phyloP scores from a whole-genome alignment of 1,139 yeast genomes.

The Saccharomycopsis hybrid region DNA sequence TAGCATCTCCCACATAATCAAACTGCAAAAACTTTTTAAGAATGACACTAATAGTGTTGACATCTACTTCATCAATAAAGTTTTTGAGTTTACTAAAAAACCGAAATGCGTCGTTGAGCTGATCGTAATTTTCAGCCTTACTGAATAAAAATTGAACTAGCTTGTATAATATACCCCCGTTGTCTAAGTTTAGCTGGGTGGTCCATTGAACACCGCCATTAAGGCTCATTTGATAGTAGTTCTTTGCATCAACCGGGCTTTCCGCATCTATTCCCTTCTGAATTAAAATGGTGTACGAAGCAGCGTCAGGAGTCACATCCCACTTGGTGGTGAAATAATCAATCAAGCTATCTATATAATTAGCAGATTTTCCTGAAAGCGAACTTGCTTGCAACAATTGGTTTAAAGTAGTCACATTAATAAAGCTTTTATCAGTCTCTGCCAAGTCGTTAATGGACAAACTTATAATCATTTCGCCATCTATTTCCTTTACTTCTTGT shows the following conservation, averaged over 20 bases:
- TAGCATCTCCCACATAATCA: conserved; percentile 50
- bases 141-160: conserved; percentile 25
- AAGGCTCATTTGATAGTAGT: conserved; percentile 13
- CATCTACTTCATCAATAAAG: conserved; percentile 35
- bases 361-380: conserved; percentile 8
- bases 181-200: conserved; percentile 41
- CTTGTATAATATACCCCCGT: conserved; percentile 34
- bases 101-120: conserved; percentile 27
- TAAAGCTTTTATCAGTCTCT: background rate
- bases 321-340: conserved; percentile 5
- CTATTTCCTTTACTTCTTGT: background rate
- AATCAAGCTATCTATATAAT: conserved; percentile 8
- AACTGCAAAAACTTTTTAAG: conserved; percentile 41
- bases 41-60: conserved; percentile 42
- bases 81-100: conserved; percentile 32
- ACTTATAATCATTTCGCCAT: conserved; percentile 10
- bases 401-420: conserved; percentile 13
- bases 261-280: background rate
- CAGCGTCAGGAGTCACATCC: background rate
- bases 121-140: conserved; percentile 26
- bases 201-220: conserved; percentile 17
- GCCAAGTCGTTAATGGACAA: background rate
- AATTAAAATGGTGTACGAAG: conserved; percentile 4
- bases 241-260: background rate
- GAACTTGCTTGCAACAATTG: conserved; percentile 6